Conservation (phyloP, 176 grass and related monocot genomes). For the barley (Hordeum vulgare) region DNA sequence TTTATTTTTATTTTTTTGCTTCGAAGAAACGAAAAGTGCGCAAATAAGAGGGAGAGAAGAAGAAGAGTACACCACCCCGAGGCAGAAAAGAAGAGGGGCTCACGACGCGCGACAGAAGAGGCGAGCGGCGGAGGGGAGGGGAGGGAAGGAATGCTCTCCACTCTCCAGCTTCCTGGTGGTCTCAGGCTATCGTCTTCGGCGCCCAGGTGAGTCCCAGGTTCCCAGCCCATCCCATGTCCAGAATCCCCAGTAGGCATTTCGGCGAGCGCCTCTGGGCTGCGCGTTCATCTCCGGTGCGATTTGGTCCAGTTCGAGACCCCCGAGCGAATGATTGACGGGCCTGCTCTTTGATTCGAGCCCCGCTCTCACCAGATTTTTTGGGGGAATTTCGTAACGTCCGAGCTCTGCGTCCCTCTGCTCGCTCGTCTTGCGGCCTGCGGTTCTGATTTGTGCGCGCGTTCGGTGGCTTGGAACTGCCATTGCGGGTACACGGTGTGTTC, state of each 20-base stretch:
- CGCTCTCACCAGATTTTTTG: conserved; percentile 13
- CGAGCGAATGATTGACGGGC: background rate
- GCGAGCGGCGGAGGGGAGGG: background rate
- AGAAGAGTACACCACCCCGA: background rate
- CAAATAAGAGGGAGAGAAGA: background rate
- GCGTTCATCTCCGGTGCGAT: background rate
- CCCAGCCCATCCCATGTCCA: background rate
- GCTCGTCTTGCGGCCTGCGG: background rate
- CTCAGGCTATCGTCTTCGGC: background rate
- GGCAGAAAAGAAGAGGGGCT: background rate
- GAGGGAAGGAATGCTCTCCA: background rate
- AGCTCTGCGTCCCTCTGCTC: background rate
- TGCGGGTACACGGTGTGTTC: background rate
- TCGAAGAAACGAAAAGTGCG: conserved; percentile 28
- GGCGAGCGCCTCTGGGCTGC: background rate
- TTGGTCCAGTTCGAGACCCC: background rate
- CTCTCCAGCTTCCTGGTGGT: background rate
- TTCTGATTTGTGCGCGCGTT: background rate
- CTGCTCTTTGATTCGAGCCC: background rate
- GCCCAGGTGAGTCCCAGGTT: conserved; percentile 17
- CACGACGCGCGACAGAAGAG: background rate
- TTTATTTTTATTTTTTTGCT: background rate
- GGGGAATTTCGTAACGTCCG: background rate
- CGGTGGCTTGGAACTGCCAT: background rate
- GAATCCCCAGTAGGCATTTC: background rate